Conservation (phyloP, 164 flowering plant species). For the Sedum album region DNA sequence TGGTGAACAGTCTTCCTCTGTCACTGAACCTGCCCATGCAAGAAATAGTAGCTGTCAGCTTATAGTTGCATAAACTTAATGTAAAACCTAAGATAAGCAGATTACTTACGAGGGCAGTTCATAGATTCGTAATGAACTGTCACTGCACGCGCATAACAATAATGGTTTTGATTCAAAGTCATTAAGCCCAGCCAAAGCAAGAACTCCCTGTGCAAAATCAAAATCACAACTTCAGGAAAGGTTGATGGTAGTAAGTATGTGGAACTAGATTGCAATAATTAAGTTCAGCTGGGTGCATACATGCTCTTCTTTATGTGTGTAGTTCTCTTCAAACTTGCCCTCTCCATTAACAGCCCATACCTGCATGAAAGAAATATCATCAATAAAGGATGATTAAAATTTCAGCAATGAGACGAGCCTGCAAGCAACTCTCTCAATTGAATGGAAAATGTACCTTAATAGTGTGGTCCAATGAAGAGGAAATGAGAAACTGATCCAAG, state of each 20-base stretch:
- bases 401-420: no score
- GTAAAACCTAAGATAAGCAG: neutral
- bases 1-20: neutral
- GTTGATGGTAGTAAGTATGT: neutral
- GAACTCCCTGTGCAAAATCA: conserved; percentile 7
- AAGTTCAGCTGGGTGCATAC: neutral
- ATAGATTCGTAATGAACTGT: neutral
- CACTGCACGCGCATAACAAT: conserved; percentile 6
- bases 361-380: neutral
- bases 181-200: conserved; percentile 3
- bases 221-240: neutral
- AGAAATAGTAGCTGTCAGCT: neutral
- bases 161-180: conserved; percentile 6
- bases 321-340: neutral
- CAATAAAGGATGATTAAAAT: neutral
- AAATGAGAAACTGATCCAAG: conserved; percentile 19
- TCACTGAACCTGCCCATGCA: neutral
- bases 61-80: neutral
- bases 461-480: conserved; percentile 23
- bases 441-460: conserved; percentile 12
- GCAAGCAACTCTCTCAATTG: neutral
- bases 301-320: conserved; percentile 7
- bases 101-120: conserved; percentile 8
- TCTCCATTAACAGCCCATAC: neutral
- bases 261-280: neutral